Evolutionary conservation across 2,329 filamentous ascomycete species (phyloP), one percentile per base, ranked within the genome.

Genomic region (Colletotrichum sp.): DNA sequence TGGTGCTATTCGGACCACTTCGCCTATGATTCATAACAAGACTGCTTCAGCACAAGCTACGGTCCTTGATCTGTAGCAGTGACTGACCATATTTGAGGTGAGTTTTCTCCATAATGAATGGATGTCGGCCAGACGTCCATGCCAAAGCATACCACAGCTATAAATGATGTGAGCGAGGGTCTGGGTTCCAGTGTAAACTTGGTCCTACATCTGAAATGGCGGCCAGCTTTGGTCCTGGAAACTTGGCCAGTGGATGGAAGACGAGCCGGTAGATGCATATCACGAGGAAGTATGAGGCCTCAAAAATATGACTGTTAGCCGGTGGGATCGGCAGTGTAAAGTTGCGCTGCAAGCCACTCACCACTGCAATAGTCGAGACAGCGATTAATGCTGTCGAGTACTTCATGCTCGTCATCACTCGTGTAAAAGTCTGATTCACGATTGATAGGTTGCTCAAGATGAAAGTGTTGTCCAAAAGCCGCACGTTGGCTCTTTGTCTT

Each of bases 401-500:
- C n/a, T 21, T 52, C 43, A 21, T 21, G 43, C 3, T 13, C 43
- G 3, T 21, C 10, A 48, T 48, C 4, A 6, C 10, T 48, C 2
- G 18, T 48, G 43, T 7, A 1, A 1, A 21, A 10, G 5, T 13
- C 2, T 48, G 18, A 13, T 48, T 7, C 43, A 48, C 18, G 0
- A 13, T 7, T 21, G 5, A 48, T 5, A 21, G 3, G 5, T 21
- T 48, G 3, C 5, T 48, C n/a, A 13, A 52, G 7, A 4, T 52
- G 0, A 7, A 52, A 13, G 10, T 5, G 18, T n/a, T 21, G 43
- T 48, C n/a, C 10, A 21, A 48, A 13, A 13, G 5, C 12, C 10
- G 6, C 10, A 0, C 43, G n/a, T 1, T 52, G 10, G 43, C n/a
- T 13, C n/a, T 7, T 1, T 13, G 43, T 5, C 4, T 0, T 21